phyloP scores from a whole-genome alignment of 1,284 basidiomycete species.

The Cryptococcus sp. region DNA sequence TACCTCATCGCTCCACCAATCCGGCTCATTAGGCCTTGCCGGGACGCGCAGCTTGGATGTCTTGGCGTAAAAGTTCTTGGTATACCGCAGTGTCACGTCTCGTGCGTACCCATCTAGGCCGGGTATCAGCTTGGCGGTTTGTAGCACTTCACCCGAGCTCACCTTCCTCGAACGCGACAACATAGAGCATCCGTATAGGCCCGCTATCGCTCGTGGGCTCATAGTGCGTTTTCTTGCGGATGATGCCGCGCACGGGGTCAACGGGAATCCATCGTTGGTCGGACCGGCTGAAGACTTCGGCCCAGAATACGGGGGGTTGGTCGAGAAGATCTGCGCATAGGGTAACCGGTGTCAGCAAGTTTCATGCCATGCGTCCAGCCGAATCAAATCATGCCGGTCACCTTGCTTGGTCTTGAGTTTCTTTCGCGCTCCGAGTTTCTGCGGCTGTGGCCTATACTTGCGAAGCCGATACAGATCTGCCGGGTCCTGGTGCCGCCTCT shows the following conservation, averaged over 20 bases:
- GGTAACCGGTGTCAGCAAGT: neutral
- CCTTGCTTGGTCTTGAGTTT: conserved; percentile 35
- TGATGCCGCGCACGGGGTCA: conserved; percentile 76
- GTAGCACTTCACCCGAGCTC: conserved; percentile 46
- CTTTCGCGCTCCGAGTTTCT: conserved; percentile 21
- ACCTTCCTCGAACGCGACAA: conserved; percentile 92
- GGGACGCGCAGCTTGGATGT: conserved; percentile 77
- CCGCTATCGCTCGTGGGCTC: conserved; percentile 62
- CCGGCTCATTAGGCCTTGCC: conserved; percentile 60
- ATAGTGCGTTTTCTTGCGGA: conserved; percentile 77
- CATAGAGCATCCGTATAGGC: conserved; percentile 88
- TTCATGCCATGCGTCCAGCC: neutral
- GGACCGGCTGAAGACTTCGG: conserved; percentile 90
- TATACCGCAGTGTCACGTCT: conserved; percentile 59
- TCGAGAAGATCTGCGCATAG: conserved; percentile 34
- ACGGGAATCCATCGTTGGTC: conserved; percentile 91
- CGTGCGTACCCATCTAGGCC: conserved; percentile 54
- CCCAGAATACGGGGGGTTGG: conserved; percentile 91
- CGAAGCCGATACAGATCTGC: conserved; percentile 42
- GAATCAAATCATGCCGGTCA: conserved; percentile 14
- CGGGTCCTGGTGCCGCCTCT: conserved; percentile 32
- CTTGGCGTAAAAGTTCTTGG: conserved; percentile 76
- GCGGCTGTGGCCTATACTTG: conserved; percentile 24
- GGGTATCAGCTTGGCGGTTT: neutral
- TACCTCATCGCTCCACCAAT: conserved; percentile 77